These are phyloP conservation scores for Talaromyces islandicus DNA, from an alignment of 2,329 filamentous ascomycete species.

Conservation along the genomic window DNA sequence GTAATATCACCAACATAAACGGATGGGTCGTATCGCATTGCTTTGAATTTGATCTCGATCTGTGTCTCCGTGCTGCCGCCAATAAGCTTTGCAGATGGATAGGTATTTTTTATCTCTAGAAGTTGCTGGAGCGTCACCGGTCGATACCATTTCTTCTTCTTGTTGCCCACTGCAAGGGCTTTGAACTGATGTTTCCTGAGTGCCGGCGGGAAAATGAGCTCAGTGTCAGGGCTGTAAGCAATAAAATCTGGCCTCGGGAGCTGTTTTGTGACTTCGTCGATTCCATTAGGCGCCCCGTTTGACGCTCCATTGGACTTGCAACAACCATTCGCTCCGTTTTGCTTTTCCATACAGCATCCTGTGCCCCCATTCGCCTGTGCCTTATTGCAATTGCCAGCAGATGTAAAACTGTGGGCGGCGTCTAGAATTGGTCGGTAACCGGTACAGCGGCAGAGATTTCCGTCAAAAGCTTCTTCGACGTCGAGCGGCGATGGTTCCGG, in stretches of 20 bases:
- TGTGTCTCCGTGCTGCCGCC: constrained; percentile 95
- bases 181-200: constrained; percentile 77
- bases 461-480: constrained; percentile 94
- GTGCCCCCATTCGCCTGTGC: constrained; percentile 52
- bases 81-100: constrained; percentile 86
- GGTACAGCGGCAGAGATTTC: constrained; percentile 91
- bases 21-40: constrained; percentile 79
- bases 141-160: constrained; percentile 87
- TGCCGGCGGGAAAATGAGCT: constrained; percentile 87
- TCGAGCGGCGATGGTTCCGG: constrained; percentile 70
- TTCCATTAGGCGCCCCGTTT: constrained; percentile 15
- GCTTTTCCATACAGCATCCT: constrained; percentile 68
- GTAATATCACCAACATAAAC: constrained; percentile 91
- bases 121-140: constrained; percentile 82
- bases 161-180: constrained; percentile 85
- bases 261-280: constrained; percentile 33
- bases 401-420: constrained; percentile 76
- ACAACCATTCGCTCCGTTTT: constrained; percentile 54
- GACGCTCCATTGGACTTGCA: constrained; percentile 54
- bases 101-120: constrained; percentile 80
- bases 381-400: constrained; percentile 51
- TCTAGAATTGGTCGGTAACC: constrained; percentile 92
- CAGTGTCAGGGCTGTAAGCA: constrained; percentile 86
- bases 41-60: constrained; percentile 98
- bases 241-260: constrained; percentile 91